Evolutionary conservation across 2,329 filamentous ascomycete genomes (phyloP).

Genomic region (Curvularia sp.): DNA sequence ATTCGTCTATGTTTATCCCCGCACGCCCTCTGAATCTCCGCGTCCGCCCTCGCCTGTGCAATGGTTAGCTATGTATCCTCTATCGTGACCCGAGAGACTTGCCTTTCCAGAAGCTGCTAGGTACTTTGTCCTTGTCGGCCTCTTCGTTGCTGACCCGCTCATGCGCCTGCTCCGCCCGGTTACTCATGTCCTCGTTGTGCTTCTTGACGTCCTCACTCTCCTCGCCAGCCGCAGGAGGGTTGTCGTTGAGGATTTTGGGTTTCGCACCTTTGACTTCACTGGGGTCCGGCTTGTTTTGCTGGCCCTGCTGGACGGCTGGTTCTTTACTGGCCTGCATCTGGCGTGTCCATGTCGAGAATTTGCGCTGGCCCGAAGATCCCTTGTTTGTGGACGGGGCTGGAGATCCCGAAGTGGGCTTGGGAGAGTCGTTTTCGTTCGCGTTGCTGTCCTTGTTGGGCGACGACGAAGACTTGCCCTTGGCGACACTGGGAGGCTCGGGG

Average conservation of each 20-base stretch:
- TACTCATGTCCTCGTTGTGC: slow-evolving; percentile 55
- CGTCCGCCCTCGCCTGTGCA: slow-evolving; percentile 37
- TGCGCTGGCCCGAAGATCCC: slow-evolving; percentile 19
- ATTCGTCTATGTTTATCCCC: slow-evolving; percentile 2
- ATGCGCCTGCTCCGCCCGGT: slow-evolving; percentile 52
- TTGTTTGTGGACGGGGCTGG: slow-evolving; percentile 18
- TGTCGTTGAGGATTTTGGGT: slow-evolving; percentile 53
- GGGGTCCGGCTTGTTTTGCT: slow-evolving; percentile 19
- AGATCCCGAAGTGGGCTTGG: slow-evolving; percentile 14
- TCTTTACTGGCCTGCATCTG: slow-evolving; percentile 24
- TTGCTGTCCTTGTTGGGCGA: slow-evolving; percentile 38
- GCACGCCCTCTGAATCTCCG: slow-evolving; percentile 24
- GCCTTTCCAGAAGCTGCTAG: slow-evolving; percentile 51
- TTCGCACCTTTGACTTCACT: slow-evolving; percentile 46
- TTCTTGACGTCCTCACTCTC: slow-evolving; percentile 51
- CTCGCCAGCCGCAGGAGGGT: slow-evolving; percentile 41
- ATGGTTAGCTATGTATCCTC: slow-evolving; percentile 16
- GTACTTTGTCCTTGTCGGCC: slow-evolving; percentile 51
- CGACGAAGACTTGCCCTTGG: slow-evolving; percentile 42
- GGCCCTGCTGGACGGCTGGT: slow-evolving; percentile 21
- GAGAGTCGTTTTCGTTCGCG: slow-evolving; percentile 15
- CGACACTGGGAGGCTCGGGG: slow-evolving; percentile 53
- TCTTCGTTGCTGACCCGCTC: slow-evolving; percentile 50
- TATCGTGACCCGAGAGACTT: slow-evolving; percentile 16
- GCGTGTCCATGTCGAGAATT: slow-evolving; percentile 22